Conservation (phyloP, 371 early-diverging fungal species). For the Rhizopus arrhizus region DNA sequence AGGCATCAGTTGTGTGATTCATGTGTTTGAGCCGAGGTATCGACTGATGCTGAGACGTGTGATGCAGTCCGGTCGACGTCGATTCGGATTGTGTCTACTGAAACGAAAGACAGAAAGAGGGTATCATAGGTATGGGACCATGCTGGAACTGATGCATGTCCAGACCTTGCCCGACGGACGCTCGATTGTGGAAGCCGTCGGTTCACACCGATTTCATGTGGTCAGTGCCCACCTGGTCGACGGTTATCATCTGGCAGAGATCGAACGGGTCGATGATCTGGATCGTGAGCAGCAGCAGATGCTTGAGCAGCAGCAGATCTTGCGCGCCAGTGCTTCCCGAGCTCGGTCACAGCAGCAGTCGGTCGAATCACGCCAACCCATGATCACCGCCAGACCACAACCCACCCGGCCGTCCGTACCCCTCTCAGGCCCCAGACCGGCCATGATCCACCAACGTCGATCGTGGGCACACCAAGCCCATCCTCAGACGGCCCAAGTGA, state of each 20-base stretch:
- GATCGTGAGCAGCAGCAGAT: conserved; percentile 31
- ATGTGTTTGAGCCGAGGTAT: conserved; percentile 69
- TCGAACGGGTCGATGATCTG: conserved; percentile 53
- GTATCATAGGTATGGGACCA: conserved; percentile 49
- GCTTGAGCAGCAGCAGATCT: conserved; percentile 32
- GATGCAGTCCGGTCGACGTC: conserved; percentile 48
- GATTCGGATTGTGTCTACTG: conserved; percentile 64
- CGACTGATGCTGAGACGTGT: conserved; percentile 62
- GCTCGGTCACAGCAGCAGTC: conserved; percentile 25
- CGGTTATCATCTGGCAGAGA: conserved; percentile 44
- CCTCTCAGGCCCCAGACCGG: not conserved
- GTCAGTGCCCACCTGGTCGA: conserved; percentile 25
- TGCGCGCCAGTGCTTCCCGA: conserved; percentile 24
- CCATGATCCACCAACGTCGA: conserved; percentile 17
- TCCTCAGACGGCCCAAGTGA: conserved; percentile 32
- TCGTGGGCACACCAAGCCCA: conserved; percentile 43
- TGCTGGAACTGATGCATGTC: conserved; percentile 44
- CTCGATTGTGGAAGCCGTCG: conserved; percentile 43
- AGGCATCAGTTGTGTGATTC: conserved; percentile 61
- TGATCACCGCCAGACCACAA: not conserved
- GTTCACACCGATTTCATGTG: conserved; percentile 40
- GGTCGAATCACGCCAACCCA: not conserved
- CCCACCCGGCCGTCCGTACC: conserved; percentile 11
- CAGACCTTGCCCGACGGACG: conserved; percentile 52
- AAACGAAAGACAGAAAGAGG: conserved; percentile 21